These are phyloP conservation scores for Cucumis hystrix DNA, from an alignment of 306 rosid species.

Conservation along the genomic window DNA sequence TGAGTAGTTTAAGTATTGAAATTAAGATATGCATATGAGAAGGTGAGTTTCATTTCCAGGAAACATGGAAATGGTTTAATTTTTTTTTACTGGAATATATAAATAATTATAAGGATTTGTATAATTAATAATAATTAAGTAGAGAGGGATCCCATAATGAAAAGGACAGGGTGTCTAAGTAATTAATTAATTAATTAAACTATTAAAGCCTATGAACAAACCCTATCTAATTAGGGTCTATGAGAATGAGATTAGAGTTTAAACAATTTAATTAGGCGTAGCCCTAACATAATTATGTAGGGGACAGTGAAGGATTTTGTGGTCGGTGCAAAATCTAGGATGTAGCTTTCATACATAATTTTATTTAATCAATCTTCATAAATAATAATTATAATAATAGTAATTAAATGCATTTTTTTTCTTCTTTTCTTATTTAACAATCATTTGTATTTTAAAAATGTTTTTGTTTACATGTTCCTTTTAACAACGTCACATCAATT, in stretches of 20 bases:
- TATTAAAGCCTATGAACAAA: not conserved
- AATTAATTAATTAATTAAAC: not conserved
- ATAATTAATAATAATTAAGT: no score
- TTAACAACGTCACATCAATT: not conserved
- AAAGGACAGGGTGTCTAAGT: not conserved
- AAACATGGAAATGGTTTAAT: not conserved
- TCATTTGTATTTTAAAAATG: not conserved
- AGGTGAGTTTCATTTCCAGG: constrained; percentile 4
- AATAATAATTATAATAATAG: no score
- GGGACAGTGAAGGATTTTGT: constrained; percentile 5
- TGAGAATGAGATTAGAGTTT: not conserved
- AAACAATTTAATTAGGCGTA: not conserved
- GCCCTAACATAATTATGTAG: not conserved
- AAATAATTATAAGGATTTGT: not conserved
- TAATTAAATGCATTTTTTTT: no score
- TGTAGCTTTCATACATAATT: constrained; percentile 3
- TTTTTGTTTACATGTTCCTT: not conserved
- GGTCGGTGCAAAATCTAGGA: constrained; percentile 14
- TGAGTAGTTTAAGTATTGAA: not conserved
- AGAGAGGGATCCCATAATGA: not conserved
- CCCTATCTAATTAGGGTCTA: not conserved
- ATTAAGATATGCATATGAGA: not conserved
- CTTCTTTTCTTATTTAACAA: not conserved
- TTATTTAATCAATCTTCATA: not conserved
- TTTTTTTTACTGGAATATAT: not conserved